phyloP scores from a whole-genome alignment of 225 moss, liverwort and hornwort species.

The Sphagnum tenellum region DNA sequence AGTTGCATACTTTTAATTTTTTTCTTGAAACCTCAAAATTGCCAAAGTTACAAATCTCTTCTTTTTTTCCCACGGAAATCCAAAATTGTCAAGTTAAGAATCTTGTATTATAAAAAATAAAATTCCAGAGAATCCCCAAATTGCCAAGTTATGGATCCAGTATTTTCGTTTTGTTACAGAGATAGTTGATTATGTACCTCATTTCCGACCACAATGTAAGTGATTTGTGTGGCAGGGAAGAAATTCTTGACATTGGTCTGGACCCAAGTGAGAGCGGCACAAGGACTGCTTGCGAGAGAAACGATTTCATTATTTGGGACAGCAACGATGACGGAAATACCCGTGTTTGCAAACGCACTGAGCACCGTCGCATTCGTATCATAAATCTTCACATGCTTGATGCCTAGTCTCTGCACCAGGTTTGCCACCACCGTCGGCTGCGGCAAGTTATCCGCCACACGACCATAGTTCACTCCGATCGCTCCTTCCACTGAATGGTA shows the following conservation, averaged over 20 bases:
- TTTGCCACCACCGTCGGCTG: conserved; percentile 29
- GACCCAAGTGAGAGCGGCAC: conserved; percentile 56
- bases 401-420: conserved; percentile 24
- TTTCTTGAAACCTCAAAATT: not conserved
- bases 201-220: conserved; percentile 66
- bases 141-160: not conserved
- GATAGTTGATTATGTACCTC: conserved; percentile 34
- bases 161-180: conserved; percentile 3
- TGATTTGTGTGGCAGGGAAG: conserved; percentile 32
- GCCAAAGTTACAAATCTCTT: not conserved
- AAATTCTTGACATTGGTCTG: conserved; percentile 45
- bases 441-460: conserved; percentile 57
- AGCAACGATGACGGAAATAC: conserved; percentile 32
- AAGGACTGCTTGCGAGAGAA: conserved; percentile 18
- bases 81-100: not conserved
- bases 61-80: too few relatives aligned
- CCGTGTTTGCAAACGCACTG: conserved; percentile 38
- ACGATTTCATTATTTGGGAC: conserved; percentile 56
- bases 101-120: too few relatives aligned
- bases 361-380: conserved; percentile 47
- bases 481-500: not conserved
- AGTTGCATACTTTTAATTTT: too few relatives aligned
- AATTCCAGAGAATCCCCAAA: not conserved
- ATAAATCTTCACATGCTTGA: conserved; percentile 59
- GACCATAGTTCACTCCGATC: conserved; percentile 75